phyloP scores from a whole-genome alignment of 2,329 filamentous ascomycete genomes.

The Cladosporium sp. region DNA sequence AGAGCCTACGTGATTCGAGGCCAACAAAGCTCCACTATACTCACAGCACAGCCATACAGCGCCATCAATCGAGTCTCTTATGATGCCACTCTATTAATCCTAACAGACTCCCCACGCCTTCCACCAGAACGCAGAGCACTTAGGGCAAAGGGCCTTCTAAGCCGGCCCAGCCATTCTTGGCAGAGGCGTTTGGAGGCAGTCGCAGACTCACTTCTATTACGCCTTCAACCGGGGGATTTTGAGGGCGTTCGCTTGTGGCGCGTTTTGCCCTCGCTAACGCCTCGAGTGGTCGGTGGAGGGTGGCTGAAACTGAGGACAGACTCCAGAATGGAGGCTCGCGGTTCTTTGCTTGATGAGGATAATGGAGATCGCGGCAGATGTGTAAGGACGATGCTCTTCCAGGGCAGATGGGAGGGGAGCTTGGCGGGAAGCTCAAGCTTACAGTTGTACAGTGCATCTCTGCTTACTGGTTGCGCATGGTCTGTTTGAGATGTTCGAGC shows the following conservation, averaged over 20 bases:
- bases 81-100: too few species aligned
- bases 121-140: too few species aligned
- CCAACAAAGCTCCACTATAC: too few species aligned
- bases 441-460: not conserved
- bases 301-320: not conserved
- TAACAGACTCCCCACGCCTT: too few species aligned
- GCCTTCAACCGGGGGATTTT: not conserved
- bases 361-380: not conserved
- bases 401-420: not conserved
- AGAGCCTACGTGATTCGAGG: too few species aligned
- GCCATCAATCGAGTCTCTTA: too few species aligned
- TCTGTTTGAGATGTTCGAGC: too few species aligned
- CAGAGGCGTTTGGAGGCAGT: not conserved
- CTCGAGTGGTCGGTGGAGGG: not conserved
- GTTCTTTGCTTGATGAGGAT: not conserved
- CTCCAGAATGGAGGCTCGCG: too few species aligned
- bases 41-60: too few species aligned
- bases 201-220: not conserved
- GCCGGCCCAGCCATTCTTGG: not conserved
- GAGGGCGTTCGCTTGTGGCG: not conserved
- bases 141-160: too few species aligned
- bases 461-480: too few species aligned
- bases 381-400: not conserved
- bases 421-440: not conserved
- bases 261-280: not conserved